phyloP scores from a whole-genome alignment of 179 eudicot species.

The Beta macrorhiza region DNA sequence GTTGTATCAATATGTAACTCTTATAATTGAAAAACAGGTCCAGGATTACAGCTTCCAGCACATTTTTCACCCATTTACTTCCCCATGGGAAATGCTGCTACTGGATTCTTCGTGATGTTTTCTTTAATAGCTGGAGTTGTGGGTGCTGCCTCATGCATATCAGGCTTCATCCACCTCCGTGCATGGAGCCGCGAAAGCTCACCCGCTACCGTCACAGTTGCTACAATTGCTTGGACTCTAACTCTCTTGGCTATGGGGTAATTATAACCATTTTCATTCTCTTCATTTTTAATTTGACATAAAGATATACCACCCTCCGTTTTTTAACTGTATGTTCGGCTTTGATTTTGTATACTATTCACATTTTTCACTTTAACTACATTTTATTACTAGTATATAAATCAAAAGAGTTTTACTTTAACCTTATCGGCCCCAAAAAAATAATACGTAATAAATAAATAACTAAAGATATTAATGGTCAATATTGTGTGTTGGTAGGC shows the following conservation, averaged over 20 bases:
- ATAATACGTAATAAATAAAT: too few species aligned
- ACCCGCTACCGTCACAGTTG: slow-evolving; percentile 56
- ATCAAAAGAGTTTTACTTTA: too few species aligned
- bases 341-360: too few species aligned
- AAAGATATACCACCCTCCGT: too few species aligned
- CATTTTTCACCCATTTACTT: slow-evolving; percentile 84
- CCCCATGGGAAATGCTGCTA: slow-evolving; percentile 88
- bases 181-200: slow-evolving; percentile 47
- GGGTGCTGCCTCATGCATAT: slow-evolving; percentile 62
- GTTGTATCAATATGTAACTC: too few species aligned
- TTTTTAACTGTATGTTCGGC: too few species aligned
- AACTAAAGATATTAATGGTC: too few species aligned
- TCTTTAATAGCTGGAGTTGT: slow-evolving; percentile 73
- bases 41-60: slow-evolving; percentile 64
- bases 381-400: too few species aligned
- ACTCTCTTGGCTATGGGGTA: slow-evolving; percentile 93
- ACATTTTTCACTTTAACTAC: too few species aligned
- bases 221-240: slow-evolving; percentile 69
- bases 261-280: neutral
- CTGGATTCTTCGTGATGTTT: slow-evolving; percentile 71
- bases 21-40: slow-evolving; percentile 41
- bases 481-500: too few species aligned
- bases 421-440: too few species aligned
- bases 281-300: too few species aligned
- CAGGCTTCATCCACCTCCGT: slow-evolving; percentile 54